A percentile compares a stretch with the other conserved stretches of the same genome.
These are phyloP conservation scores for Colletotrichum paranaense DNA, from an alignment of 2,329 filamentous ascomycete species.

Conservation along the genomic window DNA sequence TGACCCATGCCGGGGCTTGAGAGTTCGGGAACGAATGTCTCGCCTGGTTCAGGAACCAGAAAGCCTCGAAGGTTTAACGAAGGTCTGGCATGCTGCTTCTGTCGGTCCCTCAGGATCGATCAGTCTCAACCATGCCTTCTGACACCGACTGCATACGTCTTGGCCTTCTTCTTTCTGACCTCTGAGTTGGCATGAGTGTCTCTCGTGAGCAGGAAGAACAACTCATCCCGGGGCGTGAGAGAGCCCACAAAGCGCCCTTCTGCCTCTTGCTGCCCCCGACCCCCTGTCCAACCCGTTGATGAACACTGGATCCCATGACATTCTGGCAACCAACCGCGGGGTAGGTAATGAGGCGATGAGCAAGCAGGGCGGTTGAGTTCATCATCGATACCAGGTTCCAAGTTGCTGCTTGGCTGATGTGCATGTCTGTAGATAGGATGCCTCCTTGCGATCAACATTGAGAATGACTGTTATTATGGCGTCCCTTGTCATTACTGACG, in stretches of 20 bases:
- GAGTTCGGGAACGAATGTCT: constrained; percentile 27
- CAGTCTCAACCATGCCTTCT: constrained; percentile 25
- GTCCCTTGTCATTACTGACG: background rate
- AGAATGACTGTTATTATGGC: background rate
- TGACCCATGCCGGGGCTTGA: constrained; percentile 12
- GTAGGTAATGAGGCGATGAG: constrained; percentile 24
- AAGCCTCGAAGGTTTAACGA: constrained; percentile 8
- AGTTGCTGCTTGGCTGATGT: constrained; percentile 10
- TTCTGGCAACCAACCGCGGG: constrained; percentile 16
- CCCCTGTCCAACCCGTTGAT: constrained; percentile 9
- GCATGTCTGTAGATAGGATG: background rate
- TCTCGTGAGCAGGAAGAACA: constrained; percentile 26
- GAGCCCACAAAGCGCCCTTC: constrained; percentile 12
- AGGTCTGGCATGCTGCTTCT: constrained; percentile 4
- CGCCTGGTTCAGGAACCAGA: constrained; percentile 26
- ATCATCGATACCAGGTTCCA: constrained; percentile 2
- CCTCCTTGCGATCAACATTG: constrained; percentile 16
- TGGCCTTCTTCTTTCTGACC: background rate
- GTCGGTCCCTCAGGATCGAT: background rate
- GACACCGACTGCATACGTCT: constrained; percentile 31
- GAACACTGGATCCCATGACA: constrained; percentile 25
- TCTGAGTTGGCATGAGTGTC: constrained; percentile 31
- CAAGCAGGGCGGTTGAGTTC: constrained; percentile 12
- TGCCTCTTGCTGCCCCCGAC: background rate
- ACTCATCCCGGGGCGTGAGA: background rate